These are phyloP conservation scores for Thelonectria olida DNA, from an alignment of 2,329 filamentous ascomycete genomes.

Conservation along the genomic window DNA sequence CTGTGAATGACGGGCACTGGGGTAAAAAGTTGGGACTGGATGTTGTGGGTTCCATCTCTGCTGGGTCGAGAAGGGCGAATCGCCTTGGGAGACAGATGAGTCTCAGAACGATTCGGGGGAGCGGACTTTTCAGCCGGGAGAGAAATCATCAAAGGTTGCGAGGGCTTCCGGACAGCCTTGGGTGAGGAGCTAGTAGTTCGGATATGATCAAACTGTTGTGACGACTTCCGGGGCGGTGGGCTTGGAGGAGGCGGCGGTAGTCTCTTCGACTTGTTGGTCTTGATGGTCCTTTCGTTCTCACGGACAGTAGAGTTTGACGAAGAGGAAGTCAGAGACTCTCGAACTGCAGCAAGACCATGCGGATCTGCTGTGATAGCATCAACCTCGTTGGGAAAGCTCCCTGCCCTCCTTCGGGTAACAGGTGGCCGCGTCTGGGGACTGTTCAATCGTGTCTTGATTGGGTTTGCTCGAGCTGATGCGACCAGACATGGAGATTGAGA, in stretches of 20 bases:
- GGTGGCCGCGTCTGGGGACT: conserved; percentile 69
- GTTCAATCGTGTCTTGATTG: conserved; percentile 60
- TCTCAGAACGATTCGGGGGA: conserved; percentile 32
- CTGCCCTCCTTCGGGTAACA: conserved; percentile 65
- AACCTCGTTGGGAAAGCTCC: conserved; percentile 62
- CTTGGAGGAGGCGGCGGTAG: conserved; percentile 64
- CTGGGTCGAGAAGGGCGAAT: conserved; percentile 70
- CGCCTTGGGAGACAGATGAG: conserved; percentile 43
- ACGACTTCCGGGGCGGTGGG: conserved; percentile 70
- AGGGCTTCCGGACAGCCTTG: conserved; percentile 47
- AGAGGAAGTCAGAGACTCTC: conserved; percentile 76
- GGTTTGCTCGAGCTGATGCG: conserved; percentile 56
- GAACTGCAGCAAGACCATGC: conserved; percentile 70
- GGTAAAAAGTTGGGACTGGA: conserved; percentile 64
- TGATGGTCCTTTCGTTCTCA: conserved; percentile 54
- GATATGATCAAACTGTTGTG: conserved; percentile 59
- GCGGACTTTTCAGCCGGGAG: conserved; percentile 46
- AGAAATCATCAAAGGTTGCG: conserved; percentile 42
- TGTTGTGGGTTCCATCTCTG: conserved; percentile 71
- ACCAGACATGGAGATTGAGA: conserved; percentile 76
- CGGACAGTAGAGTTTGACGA: conserved; percentile 77
- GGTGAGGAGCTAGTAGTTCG: conserved; percentile 50
- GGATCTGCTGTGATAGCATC: conserved; percentile 58
- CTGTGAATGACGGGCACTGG: conserved; percentile 68
- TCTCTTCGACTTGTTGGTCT: conserved; percentile 54